Base-by-base conservation (phyloP, 169 alveolate genomes). In the Plasmodium adleri region DNA sequence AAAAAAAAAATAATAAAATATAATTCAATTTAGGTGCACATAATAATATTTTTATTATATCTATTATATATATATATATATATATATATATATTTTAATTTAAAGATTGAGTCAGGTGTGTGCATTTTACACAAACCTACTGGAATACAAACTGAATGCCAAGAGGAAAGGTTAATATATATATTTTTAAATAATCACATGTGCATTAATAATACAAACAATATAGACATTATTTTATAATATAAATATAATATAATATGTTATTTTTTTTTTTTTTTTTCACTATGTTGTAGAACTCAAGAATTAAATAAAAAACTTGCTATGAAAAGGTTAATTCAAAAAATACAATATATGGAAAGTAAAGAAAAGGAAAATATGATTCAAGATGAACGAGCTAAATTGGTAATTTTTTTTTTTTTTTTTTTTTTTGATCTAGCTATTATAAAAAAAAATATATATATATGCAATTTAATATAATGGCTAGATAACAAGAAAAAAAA, bases 241-340 rank as follows among this genome's bases (percentile, higher is more conserved):
- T 39, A 39, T 39, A 9, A 59, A 45, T 12, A 74, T 17, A 59
- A 45, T 12, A 74, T n/a, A 8, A 13, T n/a, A 47, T 43, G 9
- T 9, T 17, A 52, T 12, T 17, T 52, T 20, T 26, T 1, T 74
- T 22, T 28, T 59, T 47, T n/a, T 62, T 62, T 62, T 32, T 74
- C 52, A 10, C 15, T 12, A 7, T 68, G 8, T 56, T 68, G 47
- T 17, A 80, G 90, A 54, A 80, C 90, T 20, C 90, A 80, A 80
- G 90, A 80, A 56, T 43, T 80, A 63, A 80, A 80, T 75, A 80
- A 80, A 68, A 66, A 26, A 80, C 68, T 68, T 20, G 90, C 90
- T 12, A 68, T 80, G 90, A 80, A 80, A 68, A 66, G 54, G 39
- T n/a, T 80, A 58, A 80, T 32, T 56, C 58, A 17, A 26, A 80